phyloP scores from a whole-genome alignment of 805 yeast genomes.

The Blastobotrys robertii region DNA sequence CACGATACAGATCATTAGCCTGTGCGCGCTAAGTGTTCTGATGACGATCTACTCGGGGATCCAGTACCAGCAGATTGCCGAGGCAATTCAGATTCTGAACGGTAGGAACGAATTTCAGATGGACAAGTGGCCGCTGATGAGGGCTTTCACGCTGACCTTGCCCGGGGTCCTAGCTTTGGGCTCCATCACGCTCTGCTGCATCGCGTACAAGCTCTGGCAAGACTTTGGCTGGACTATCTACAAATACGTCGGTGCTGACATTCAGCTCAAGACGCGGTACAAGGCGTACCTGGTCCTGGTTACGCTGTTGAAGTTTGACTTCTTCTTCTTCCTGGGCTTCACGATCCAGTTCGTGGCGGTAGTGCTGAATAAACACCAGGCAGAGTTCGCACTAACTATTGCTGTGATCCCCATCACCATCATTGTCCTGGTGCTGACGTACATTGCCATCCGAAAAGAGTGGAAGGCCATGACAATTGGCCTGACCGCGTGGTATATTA shows the following conservation, averaged over 20 bases:
- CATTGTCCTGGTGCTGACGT: conserved; percentile 29
- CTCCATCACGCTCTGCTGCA: conserved; percentile 24
- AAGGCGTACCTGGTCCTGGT: conserved; percentile 27
- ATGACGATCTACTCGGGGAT: conserved; percentile 39
- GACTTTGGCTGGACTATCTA: conserved; percentile 39
- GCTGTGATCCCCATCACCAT: conserved; percentile 38
- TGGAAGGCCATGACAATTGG: conserved; percentile 18
- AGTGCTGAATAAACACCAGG: conserved; percentile 31
- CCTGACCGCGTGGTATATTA: conserved; percentile 21
- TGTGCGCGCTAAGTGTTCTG: conserved; percentile 34
- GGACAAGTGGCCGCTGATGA: conserved; percentile 14
- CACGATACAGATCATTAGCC: conserved; percentile 28
- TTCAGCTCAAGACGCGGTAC: conserved; percentile 31
- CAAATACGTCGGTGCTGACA: conserved; percentile 39
- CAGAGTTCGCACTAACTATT: conserved; percentile 38
- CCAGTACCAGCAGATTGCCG: conserved; percentile 34
- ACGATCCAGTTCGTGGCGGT: conserved; percentile 40
- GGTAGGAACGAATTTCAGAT: conserved; percentile 8
- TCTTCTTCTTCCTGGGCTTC: conserved; percentile 41
- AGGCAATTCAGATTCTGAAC: conserved; percentile 18
- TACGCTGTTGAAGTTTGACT: conserved; percentile 32
- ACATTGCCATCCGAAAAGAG: conserved; percentile 32
- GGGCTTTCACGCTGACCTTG: conserved; percentile 34
- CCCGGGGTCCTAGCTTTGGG: conserved; percentile 33
- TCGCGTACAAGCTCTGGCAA: conserved; percentile 29